Conservation (phyloP, 768 basidiomycete species). For the Tricholomella constricta region DNA sequence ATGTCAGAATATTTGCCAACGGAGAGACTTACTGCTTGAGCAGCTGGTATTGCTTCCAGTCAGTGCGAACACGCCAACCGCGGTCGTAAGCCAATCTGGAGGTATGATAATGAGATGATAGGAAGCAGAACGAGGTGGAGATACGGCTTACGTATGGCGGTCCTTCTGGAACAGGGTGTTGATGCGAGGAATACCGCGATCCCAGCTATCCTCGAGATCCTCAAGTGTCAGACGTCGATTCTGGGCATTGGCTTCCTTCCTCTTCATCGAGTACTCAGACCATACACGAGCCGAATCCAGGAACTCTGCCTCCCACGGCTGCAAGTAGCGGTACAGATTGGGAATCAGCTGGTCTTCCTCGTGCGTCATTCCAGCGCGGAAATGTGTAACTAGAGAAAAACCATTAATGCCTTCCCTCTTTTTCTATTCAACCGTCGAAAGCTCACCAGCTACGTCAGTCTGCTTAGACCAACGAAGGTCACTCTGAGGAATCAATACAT, state of each 20-base stretch:
- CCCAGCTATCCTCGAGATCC: constrained; percentile 98
- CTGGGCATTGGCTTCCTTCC: constrained; percentile 99
- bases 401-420: constrained; percentile 1
- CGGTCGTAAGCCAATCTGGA: constrained; percentile 91
- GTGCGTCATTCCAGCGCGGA: constrained; percentile 98
- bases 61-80: constrained; percentile 96
- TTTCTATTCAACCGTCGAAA: not conserved
- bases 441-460: constrained; percentile 86
- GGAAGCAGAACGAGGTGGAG: not conserved
- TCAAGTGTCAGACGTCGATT: constrained; percentile 96
- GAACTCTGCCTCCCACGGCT: constrained; percentile 98
- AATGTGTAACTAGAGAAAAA: constrained; percentile 76
- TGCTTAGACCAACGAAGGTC: constrained; percentile 98
- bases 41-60: constrained; percentile 97
- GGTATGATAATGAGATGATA: constrained; percentile 2
- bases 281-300: constrained; percentile 97
- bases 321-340: constrained; percentile 94
- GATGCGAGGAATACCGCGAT: constrained; percentile 97
- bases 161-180: constrained; percentile 99
- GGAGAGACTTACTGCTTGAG: constrained; percentile 72
- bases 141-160: constrained; percentile 70
- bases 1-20: not conserved
- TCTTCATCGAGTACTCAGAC: constrained; percentile 99
- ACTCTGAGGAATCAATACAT: constrained; percentile 97
- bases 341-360: constrained; percentile 95